Conservation (phyloP, 2,329 filamentous ascomycete species). For the Raffaelea arxii region DNA sequence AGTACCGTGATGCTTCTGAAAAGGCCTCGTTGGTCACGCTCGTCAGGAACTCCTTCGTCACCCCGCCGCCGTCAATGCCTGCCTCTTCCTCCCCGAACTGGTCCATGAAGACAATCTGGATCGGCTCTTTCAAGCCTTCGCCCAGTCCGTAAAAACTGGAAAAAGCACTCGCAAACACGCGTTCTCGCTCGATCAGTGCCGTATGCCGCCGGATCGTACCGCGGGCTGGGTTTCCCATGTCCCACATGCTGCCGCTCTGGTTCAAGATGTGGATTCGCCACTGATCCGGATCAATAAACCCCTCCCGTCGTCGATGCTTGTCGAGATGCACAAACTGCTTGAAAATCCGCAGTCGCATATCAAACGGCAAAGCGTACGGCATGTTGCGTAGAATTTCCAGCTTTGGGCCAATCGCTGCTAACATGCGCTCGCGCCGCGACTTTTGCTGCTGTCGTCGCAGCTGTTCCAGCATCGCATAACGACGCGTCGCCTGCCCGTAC, state of each 20-base stretch:
- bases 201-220: slow-evolving; percentile 57
- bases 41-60: slow-evolving; percentile 93
- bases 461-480: slow-evolving; percentile 54
- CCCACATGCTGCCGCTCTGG: slow-evolving; percentile 17
- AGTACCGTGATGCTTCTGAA: slow-evolving; percentile 49
- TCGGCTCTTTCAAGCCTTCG: slow-evolving; percentile 82
- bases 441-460: slow-evolving; percentile 56
- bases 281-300: slow-evolving; percentile 59
- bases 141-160: slow-evolving; percentile 72
- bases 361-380: slow-evolving; percentile 93
- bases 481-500: slow-evolving; percentile 35
- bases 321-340: slow-evolving; percentile 84
- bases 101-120: slow-evolving; percentile 94
- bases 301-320: slow-evolving; percentile 60
- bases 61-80: slow-evolving; percentile 92
- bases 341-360: slow-evolving; percentile 85
- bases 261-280: slow-evolving; percentile 58
- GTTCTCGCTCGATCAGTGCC: slow-evolving; percentile 57
- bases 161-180: slow-evolving; percentile 79
- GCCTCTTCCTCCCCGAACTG: slow-evolving; percentile 79
- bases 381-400: slow-evolving; percentile 90
- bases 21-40: slow-evolving; percentile 84
- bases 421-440: slow-evolving; percentile 56
- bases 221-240: slow-evolving; percentile 15
- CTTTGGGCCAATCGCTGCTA: slow-evolving; percentile 74